These are phyloP conservation scores for Lactifluus hygrophoroides DNA, from an alignment of 768 basidiomycete species.

Conservation along the genomic window DNA sequence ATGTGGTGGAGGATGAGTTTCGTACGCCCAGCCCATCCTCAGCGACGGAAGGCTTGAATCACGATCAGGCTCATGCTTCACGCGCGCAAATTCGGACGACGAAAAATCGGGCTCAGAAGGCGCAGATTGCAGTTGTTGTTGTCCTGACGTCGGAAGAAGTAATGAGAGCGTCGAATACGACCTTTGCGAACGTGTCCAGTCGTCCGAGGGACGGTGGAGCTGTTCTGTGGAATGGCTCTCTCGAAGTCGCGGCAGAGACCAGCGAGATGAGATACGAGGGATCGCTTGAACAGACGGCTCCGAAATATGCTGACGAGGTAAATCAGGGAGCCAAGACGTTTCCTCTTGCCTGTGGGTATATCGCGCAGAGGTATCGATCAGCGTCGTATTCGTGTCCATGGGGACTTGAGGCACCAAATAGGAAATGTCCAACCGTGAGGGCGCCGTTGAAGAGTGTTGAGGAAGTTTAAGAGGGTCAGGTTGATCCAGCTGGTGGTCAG, in stretches of 20 bases:
- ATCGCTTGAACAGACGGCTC: neutral
- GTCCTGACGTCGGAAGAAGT: neutral
- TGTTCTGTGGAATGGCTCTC: neutral
- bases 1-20: neutral
- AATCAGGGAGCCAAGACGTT: neutral
- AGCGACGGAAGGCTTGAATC: neutral
- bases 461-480: neutral
- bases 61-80: conserved; percentile 9
- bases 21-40: conserved; percentile 3
- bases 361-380: neutral
- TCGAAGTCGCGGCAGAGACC: neutral
- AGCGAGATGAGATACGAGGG: neutral
- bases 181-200: neutral
- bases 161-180: neutral
- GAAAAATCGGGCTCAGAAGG: neutral
- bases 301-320: neutral
- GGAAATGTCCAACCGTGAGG: neutral
- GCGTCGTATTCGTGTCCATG: neutral
- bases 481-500: neutral
- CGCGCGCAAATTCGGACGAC: neutral
- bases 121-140: neutral
- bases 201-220: neutral
- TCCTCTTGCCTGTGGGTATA: neutral
- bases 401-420: neutral
- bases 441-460: neutral